These are phyloP conservation scores for Pueraria montana DNA, from an alignment of 306 rosid genomes.

Conservation along the genomic window DNA sequence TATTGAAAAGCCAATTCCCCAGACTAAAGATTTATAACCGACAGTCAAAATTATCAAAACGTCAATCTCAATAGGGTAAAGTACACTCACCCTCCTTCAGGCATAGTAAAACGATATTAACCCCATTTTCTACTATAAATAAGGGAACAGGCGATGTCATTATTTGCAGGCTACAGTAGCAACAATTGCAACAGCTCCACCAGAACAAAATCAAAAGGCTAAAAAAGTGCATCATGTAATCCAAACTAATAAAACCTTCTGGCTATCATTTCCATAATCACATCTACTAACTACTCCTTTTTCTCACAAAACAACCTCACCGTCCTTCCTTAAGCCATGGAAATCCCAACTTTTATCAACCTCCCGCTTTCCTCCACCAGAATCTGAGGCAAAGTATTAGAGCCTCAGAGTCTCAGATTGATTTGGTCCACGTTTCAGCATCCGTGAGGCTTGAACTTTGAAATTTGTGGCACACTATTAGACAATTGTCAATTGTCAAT, in stretches of 20 bases:
- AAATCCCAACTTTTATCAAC: neutral
- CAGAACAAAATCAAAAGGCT: constrained; percentile 3
- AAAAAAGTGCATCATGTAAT: neutral
- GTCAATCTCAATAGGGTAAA: neutral
- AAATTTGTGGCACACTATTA: neutral
- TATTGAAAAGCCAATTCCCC: neutral
- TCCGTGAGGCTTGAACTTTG: neutral
- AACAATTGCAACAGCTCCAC: neutral
- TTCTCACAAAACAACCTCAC: constrained; percentile 4
- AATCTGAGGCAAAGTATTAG: neutral
- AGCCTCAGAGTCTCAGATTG: neutral
- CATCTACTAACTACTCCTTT: neutral
- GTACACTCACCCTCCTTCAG: neutral
- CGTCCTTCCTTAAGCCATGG: constrained; percentile 7
- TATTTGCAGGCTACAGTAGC: neutral
- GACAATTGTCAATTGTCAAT: neutral
- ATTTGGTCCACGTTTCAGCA: neutral
- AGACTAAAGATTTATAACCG: neutral
- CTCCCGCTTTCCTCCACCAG: constrained; percentile 1
- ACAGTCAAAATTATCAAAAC: neutral
- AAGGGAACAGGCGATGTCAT: neutral
- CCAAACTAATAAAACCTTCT: constrained; percentile 14
- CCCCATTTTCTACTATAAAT: neutral
- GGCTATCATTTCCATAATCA: neutral
- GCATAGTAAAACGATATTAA: constrained; percentile 14